A percentile compares a stretch with the other conserved stretches of the same genome.
phyloP scores from a whole-genome alignment of 805 yeast genomes.

The Pichia phayaonensis region DNA sequence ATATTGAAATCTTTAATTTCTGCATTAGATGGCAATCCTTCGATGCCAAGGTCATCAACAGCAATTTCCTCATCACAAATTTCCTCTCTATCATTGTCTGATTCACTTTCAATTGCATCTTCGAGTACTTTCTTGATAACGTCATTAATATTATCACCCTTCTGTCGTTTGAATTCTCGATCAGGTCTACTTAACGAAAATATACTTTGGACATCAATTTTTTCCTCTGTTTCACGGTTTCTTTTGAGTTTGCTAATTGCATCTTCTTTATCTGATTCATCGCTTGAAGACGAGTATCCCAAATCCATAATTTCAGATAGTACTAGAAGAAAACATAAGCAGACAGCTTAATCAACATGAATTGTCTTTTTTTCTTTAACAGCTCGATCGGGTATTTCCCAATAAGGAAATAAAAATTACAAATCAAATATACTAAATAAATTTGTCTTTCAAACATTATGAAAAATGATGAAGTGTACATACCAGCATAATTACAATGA shows the following conservation, averaged over 20 bases:
- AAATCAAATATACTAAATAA: no score
- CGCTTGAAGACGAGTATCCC: conserved; percentile 9
- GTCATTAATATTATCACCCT: not conserved
- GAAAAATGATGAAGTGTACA: no score
- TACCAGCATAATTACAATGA: no score
- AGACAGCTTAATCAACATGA: not conserved
- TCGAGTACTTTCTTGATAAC: not conserved
- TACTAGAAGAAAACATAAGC: not conserved
- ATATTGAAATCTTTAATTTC: conserved; percentile 30
- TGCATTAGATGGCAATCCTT: conserved; percentile 5
- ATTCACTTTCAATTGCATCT: not conserved
- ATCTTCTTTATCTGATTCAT: conserved; percentile 3
- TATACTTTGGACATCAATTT: not conserved
- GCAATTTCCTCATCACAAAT: not conserved
- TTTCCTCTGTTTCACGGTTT: not conserved
- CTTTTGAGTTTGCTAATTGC: not conserved
- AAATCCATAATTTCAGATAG: conserved; percentile 1
- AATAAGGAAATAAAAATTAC: not conserved
- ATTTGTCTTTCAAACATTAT: no score
- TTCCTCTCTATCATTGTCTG: not conserved
- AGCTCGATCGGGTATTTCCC: not conserved
- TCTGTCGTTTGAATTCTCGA: not conserved
- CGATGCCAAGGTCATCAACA: not conserved
- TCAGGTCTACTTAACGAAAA: not conserved
- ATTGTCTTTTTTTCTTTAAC: not conserved